Conservation (phyloP, 2,329 filamentous ascomycete genomes). For the Curvularia sp. region DNA sequence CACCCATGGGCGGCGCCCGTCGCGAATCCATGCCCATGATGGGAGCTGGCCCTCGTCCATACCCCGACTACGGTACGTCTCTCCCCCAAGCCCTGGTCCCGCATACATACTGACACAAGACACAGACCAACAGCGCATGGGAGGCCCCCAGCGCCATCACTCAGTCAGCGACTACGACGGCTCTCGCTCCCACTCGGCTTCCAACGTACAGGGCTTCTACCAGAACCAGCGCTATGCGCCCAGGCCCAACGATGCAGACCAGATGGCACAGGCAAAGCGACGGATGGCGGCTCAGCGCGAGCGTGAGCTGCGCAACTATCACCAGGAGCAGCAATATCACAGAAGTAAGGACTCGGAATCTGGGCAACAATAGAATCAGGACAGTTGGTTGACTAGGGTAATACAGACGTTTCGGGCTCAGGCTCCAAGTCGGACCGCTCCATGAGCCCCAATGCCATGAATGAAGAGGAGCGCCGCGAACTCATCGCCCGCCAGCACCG, state of each 20-base stretch:
- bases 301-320: slow-evolving; percentile 98
- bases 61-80: slow-evolving; percentile 65
- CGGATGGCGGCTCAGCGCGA: slow-evolving; percentile 99
- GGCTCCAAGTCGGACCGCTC: slow-evolving; percentile 84
- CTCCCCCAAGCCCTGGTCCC: not conserved
- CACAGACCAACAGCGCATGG: slow-evolving; percentile 69
- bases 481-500: slow-evolving; percentile 95
- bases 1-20: slow-evolving; percentile 62
- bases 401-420: slow-evolving; percentile 73
- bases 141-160: slow-evolving; percentile 69
- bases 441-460: slow-evolving; percentile 84
- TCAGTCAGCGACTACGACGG: slow-evolving; percentile 85
- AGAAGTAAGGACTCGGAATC: slow-evolving; percentile 90
- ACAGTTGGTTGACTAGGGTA: slow-evolving; percentile 61
- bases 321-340: slow-evolving; percentile 99
- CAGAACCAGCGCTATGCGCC: slow-evolving; percentile 89
- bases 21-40: slow-evolving; percentile 79
- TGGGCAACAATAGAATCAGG: slow-evolving; percentile 65
- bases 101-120: slow-evolving; percentile 17
- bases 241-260: slow-evolving; percentile 90
- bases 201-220: slow-evolving; percentile 92
- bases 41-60: slow-evolving; percentile 60
- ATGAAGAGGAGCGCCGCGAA: slow-evolving; percentile 94
- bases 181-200: slow-evolving; percentile 73
- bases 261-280: slow-evolving; percentile 99